Conservation (phyloP, 2,329 filamentous ascomycete species). For the Ambrosiella xylebori region DNA sequence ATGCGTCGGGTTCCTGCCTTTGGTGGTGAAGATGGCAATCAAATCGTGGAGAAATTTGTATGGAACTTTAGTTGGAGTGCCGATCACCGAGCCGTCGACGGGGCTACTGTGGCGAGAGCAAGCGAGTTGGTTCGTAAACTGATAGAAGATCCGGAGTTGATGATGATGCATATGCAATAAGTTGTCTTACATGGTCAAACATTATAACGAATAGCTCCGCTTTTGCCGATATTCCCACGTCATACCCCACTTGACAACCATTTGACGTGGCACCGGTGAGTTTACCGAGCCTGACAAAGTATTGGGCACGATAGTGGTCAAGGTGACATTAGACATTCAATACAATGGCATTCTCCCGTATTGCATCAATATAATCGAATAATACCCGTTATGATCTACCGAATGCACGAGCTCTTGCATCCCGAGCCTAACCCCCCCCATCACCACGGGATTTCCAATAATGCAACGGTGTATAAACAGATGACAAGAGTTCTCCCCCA, state of each 20-base stretch:
- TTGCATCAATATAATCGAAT: too few relatives aligned
- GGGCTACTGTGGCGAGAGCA: conserved; percentile 83
- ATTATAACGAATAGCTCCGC: neutral
- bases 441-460: too few relatives aligned
- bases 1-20: conserved; percentile 72
- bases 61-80: conserved; percentile 93
- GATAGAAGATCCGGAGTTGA: conserved; percentile 70
- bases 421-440: too few relatives aligned
- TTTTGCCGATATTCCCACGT: neutral
- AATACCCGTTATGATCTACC: too few relatives aligned
- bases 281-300: too few relatives aligned
- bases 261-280: too few relatives aligned
- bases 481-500: too few relatives aligned
- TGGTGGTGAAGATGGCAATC: conserved; percentile 27
- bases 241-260: neutral
- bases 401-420: too few relatives aligned
- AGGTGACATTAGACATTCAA: too few relatives aligned
- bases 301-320: too few relatives aligned
- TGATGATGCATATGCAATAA: conserved; percentile 68
- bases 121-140: conserved; percentile 62
- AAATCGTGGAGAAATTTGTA: conserved; percentile 58
- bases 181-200: neutral
- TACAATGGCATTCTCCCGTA: too few relatives aligned
- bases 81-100: conserved; percentile 86
- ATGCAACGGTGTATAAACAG: too few relatives aligned